Base-by-base conservation (phyloP, 2,329 filamentous ascomycete genomes). In the Zalaria obscura region DNA sequence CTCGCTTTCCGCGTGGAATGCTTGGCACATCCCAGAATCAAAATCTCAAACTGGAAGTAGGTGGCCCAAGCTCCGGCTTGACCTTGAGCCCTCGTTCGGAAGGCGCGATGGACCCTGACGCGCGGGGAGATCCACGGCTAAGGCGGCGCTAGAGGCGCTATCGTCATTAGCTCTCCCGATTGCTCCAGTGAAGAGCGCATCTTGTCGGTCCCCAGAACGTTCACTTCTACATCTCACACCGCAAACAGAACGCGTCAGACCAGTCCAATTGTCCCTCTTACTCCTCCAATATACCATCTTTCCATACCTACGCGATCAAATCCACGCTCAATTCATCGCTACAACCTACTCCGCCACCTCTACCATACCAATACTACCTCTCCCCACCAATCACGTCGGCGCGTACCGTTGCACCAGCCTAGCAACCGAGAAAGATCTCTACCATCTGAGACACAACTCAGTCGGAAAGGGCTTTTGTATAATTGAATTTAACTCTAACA, bases 181-280 rank as follows among this genome's bases (percentile, higher is more conserved):
- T 18, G 18, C 18, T 18, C 18, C 18, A 18, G 18, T 18, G 18
- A 18, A 18, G 18, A 18, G 18, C 18, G 18, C 18, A 18, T 18
- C 18, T 18, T 18, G 18, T 18, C 18, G 18, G 18, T 18, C 18
- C 18, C 18, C 18, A 18, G 18, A 18, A 8, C 34, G 11, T 11
- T 36, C 34, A 11, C 34, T 36, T 36, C 34, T 36, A 11, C 34
- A 36, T 36, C 34, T 36, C 34, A 36, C 34, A 11, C 34, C 34
- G 11, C 6, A 7, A 36, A 36, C 6, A 18, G 18, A 18, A 18
- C 18, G 18, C 18, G 18, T 18, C 18, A 18, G 18, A 40, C 42
- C 35, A 43, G 38, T 34, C 38, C 33, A 25, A 32, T 27, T 28
- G 40, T 36, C 10, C 33, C 27, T 35, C 34, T 25, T 36, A 18